Base-by-base conservation (phyloP, 768 basidiomycete species). In the Termitomyces sp. region DNA sequence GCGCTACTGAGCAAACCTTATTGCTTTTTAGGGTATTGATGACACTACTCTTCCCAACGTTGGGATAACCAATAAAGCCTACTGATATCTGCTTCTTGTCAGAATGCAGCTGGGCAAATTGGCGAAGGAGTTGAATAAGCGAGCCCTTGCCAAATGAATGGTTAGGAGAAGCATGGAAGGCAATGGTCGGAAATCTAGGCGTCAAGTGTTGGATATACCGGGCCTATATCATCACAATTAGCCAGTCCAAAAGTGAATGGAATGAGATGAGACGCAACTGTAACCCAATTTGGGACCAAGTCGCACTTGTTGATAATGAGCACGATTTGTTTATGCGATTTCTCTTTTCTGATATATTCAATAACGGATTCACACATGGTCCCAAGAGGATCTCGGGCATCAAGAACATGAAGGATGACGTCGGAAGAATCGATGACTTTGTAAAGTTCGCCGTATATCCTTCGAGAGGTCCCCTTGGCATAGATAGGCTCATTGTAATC, bases 71-170 rank as follows among this genome's bases (percentile, higher is more conserved):
- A 64, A 99, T 83, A 69, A 99, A 92, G 14, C 96, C 96, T 63
- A 99, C 94, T 20, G 93, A 96, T 65, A 99, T 98, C 71, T 99
- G 96, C 75, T 97, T 98, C 79, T 97, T 98, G 77, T 99, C 97
- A 12, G 93, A 92, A 73, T 98, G 97, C 38, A 98, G 84, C 64
- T 92, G 92, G 5, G 94, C 90, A 72, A 99, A 99, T 69, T 98
- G 97, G 28, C 97, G 85, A 47, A 99, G 82, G 46, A 98, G 84
- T 72, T 97, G 94, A 65, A 99, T 99, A 60, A 99, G 86, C 20
- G 97, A 93, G 20, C 96, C 96, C 75, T 99, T 98, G 66, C 96
- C 97, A 68, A 99, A 99, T 1, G 96, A 97, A 75, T 99, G 95
- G 71, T 97, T 97, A 46, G 95, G 94, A 22, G 96, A 98, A 7